Evolutionary conservation across 176 grass and related monocot species (phyloP).

Genomic region (Olyra latifolia): DNA sequence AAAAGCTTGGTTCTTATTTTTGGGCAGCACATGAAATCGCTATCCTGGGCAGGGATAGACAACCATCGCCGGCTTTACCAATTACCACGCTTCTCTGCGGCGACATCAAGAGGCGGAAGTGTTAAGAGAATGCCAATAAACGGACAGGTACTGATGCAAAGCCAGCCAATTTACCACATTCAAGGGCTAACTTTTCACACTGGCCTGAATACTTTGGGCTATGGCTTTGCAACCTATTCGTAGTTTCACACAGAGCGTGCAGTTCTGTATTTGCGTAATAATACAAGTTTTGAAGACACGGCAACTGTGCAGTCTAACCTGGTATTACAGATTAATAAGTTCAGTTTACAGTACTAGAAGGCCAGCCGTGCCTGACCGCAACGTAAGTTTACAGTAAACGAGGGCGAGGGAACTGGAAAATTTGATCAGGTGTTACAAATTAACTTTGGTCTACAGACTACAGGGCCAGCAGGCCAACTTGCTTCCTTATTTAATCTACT

Average conservation of each 20-base stretch:
- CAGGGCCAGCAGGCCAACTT: not conserved
- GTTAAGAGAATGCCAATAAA: not conserved
- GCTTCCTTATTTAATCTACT: conserved; percentile 33
- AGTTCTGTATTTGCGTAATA: not conserved
- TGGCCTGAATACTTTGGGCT: not conserved
- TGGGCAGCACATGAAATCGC: conserved; percentile 3
- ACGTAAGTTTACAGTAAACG: not conserved
- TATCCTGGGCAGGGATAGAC: not conserved
- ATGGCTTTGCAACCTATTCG: not conserved
- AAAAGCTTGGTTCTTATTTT: conserved; percentile 43
- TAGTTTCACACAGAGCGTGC: not conserved
- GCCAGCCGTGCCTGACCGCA: not conserved
- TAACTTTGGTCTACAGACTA: conserved; percentile 12
- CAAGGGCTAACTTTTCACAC: not conserved
- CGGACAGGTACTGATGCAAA: too few species aligned
- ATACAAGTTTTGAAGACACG: not conserved
- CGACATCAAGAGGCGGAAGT: not conserved
- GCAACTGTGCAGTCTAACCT: not conserved
- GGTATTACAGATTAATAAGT: conserved; percentile 9
- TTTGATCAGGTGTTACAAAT: not conserved
- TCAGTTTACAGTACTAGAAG: conserved; percentile 6
- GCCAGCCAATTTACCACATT: not conserved
- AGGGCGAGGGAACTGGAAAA: not conserved
- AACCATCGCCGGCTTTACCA: not conserved
- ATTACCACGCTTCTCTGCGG: not conserved